Conservation (phyloP, 768 basidiomycete genomes). For the Hortiboletus campestris region DNA sequence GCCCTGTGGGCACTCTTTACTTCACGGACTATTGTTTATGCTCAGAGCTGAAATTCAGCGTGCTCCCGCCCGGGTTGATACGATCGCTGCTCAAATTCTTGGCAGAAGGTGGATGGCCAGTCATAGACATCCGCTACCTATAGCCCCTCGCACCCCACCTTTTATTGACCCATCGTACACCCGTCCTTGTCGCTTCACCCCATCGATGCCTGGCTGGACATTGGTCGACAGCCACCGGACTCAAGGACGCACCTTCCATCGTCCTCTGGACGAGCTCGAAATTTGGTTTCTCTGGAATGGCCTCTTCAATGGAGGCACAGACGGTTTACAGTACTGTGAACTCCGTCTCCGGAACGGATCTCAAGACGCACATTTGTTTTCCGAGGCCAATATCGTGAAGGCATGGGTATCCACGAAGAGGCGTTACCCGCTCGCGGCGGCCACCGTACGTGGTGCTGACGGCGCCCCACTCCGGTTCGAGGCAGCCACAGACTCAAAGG, state of each 20-base stretch:
- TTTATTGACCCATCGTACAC: neutral
- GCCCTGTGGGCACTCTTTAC: no score
- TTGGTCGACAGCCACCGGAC: constrained; percentile 1
- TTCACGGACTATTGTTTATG: no score
- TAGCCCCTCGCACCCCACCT: neutral
- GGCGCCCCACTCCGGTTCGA: neutral
- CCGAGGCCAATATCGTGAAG: constrained; percentile 34
- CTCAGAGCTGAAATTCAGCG: no score
- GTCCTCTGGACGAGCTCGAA: constrained; percentile 42
- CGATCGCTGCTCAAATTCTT: no score
- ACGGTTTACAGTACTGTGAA: constrained; percentile 37
- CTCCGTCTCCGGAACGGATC: constrained; percentile 26
- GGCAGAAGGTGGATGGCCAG: no score
- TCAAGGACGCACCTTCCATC: constrained; percentile 25
- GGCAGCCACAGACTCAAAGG: neutral
- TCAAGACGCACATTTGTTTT: constrained; percentile 25
- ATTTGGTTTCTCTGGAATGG: constrained; percentile 42
- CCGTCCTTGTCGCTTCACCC: neutral
- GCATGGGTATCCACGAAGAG: constrained; percentile 50
- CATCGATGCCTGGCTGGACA: constrained; percentile 13
- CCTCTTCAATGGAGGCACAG: constrained; percentile 43
- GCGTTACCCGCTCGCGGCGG: constrained; percentile 49
- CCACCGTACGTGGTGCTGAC: constrained; percentile 30
- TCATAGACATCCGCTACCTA: no score
- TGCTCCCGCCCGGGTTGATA: no score